Conservation (phyloP, 352 stramenopile genomes). For the Phytophthora idaei region DNA sequence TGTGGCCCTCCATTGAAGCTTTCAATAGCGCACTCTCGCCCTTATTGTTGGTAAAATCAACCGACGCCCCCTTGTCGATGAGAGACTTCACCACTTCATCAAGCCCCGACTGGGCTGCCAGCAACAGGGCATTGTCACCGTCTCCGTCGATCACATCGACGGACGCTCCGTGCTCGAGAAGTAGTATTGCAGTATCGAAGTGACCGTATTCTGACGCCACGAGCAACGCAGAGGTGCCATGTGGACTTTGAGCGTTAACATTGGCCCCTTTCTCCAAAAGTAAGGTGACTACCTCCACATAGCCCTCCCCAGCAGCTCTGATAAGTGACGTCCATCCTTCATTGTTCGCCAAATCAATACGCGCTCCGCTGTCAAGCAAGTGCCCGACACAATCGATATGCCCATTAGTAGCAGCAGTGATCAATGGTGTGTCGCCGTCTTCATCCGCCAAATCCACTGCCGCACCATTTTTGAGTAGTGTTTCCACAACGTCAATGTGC, state of each 20-base stretch:
- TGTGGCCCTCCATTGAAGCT: slow-evolving; percentile 1
- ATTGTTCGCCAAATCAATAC: not conserved
- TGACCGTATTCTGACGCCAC: slow-evolving; percentile 4
- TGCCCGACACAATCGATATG: slow-evolving; percentile 1
- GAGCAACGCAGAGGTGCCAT: slow-evolving; percentile 9
- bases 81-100: slow-evolving; percentile 4
- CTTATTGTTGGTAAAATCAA: slow-evolving; percentile 8
- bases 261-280: slow-evolving; percentile 15
- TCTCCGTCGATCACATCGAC: slow-evolving; percentile 12
- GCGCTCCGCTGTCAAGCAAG: slow-evolving; percentile 4
- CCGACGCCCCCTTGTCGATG: slow-evolving; percentile 2
- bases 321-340: slow-evolving; percentile 1
- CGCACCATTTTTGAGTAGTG: slow-evolving; percentile 1
- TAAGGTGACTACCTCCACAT: slow-evolving; percentile 1
- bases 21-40: slow-evolving; percentile 11
- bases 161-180: slow-evolving; percentile 7
- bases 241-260: slow-evolving; percentile 5
- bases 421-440: slow-evolving; percentile 8
- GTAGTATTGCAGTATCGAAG: not conserved
- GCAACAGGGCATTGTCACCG: slow-evolving; percentile 7
- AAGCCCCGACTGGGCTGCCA: slow-evolving; percentile 7
- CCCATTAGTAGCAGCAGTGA: slow-evolving; percentile 5
- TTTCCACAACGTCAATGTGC: not conserved
- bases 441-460: slow-evolving; percentile 1
- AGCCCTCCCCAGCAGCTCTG: slow-evolving; percentile 1